These are phyloP conservation scores for Musa troglodytarum DNA, from an alignment of 176 grass and related monocot species.

Conservation along the genomic window DNA sequence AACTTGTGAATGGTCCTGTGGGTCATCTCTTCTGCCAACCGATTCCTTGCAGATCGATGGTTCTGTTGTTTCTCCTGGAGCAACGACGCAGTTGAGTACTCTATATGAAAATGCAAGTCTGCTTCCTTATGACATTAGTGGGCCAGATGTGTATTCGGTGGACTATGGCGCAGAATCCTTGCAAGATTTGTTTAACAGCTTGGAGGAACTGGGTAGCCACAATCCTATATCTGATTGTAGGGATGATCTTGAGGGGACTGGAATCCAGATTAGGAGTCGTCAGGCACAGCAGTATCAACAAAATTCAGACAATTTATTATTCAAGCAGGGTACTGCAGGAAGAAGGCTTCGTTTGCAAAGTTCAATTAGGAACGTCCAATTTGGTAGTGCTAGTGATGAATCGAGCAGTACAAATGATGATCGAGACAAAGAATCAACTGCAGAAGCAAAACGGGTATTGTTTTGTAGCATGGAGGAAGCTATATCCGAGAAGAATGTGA, in stretches of 20 bases:
- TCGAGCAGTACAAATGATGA: constrained; percentile 6
- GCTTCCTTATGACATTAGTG: constrained; percentile 45
- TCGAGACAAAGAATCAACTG: constrained; percentile 28
- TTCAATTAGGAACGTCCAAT: not conserved
- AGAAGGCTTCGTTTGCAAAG: constrained; percentile 44
- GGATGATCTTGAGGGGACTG: constrained; percentile 25
- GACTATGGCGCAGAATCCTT: constrained; percentile 48
- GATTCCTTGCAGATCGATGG: constrained; percentile 22
- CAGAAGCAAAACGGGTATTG: constrained; percentile 14
- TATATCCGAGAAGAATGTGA: constrained; percentile 21
- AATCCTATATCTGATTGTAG: constrained; percentile 26
- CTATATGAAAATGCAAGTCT: constrained; percentile 40
- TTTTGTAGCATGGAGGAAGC: constrained; percentile 17
- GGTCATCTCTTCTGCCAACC: not conserved
- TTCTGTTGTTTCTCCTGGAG: constrained; percentile 25
- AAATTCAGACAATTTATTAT: not conserved
- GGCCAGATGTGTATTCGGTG: constrained; percentile 54
- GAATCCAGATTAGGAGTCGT: constrained; percentile 24
- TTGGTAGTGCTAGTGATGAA: not conserved
- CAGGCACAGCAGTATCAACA: constrained; percentile 14
- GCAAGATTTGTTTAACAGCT: constrained; percentile 57
- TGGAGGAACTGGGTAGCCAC: constrained; percentile 38
- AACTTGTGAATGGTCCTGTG: not conserved
- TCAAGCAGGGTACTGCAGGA: constrained; percentile 32
- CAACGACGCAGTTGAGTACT: constrained; percentile 20